These are phyloP conservation scores for Pythium aristosporum DNA, from an alignment of 352 stramenopile genomes.

Conservation along the genomic window DNA sequence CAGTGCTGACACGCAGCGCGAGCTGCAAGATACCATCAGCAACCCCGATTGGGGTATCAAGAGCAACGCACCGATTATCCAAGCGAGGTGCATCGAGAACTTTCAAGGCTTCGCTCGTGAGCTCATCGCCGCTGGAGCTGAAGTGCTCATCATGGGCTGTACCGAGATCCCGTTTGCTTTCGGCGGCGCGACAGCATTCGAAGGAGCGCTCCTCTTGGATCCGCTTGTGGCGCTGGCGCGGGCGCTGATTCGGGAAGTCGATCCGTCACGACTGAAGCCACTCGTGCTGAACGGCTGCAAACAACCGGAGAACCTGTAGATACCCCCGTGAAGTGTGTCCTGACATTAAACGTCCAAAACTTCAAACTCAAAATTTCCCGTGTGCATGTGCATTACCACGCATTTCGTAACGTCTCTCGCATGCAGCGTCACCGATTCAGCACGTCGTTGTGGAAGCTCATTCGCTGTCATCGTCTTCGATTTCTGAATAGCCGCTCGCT, in stretches of 20 bases:
- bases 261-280: constrained; percentile 39
- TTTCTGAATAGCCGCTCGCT: constrained; percentile 49
- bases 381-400: constrained; percentile 22
- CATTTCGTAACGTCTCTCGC: not conserved
- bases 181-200: constrained; percentile 24
- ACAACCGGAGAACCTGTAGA: constrained; percentile 10
- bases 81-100: constrained; percentile 39
- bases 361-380: not conserved
- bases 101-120: constrained; percentile 40
- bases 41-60: constrained; percentile 59
- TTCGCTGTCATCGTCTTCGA: constrained; percentile 46
- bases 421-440: not conserved
- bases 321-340: too few species aligned
- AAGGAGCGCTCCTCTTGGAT: constrained; percentile 42
- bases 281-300: constrained; percentile 25
- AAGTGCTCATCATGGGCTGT: constrained; percentile 48
- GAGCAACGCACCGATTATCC: constrained; percentile 37
- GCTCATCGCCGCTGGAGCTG: constrained; percentile 33
- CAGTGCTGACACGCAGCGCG: constrained; percentile 28
- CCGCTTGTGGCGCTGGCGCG: constrained; percentile 46
- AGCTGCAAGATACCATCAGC: constrained; percentile 52
- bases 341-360: not conserved
- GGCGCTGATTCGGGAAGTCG: constrained; percentile 49
- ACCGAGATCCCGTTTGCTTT: constrained; percentile 59
- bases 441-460: constrained; percentile 31